Conservation (phyloP, 208 protist species). For the Trypanosoma congolense region DNA sequence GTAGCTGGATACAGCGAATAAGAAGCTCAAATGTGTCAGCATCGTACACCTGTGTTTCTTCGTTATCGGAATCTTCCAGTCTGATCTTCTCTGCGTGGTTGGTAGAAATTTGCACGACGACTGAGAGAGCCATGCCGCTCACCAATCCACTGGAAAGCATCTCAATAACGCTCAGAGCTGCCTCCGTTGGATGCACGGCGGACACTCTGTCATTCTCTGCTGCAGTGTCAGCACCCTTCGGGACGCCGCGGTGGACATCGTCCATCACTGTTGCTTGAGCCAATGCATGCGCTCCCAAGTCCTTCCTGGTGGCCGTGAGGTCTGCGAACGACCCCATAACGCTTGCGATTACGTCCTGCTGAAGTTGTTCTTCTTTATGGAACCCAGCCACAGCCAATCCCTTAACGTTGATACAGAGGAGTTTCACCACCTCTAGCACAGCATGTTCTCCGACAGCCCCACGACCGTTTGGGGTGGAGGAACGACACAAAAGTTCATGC, state of each 20-base stretch:
- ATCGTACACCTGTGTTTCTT: conserved; percentile 23
- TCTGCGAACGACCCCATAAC: conserved; percentile 40
- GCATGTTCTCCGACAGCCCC: conserved; percentile 18
- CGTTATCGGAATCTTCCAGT: background rate
- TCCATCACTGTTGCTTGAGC: background rate
- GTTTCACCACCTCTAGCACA: conserved; percentile 39
- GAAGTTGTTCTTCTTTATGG: conserved; percentile 33
- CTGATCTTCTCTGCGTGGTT: conserved; percentile 19
- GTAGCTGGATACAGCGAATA: conserved; percentile 34
- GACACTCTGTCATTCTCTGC: conserved; percentile 5
- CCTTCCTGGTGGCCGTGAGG: conserved; percentile 49
- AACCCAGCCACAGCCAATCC: conserved; percentile 36
- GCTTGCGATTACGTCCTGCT: conserved; percentile 34
- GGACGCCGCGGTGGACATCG: background rate
- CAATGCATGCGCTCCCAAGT: conserved; percentile 18
- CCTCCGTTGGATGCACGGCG: conserved; percentile 29
- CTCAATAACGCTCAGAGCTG: conserved; percentile 49
- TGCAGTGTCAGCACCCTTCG: background rate
- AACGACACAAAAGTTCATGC: conserved; percentile 26
- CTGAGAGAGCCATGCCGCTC: conserved; percentile 56
- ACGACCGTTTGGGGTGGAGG: background rate
- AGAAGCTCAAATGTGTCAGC: conserved; percentile 48
- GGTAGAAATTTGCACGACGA: conserved; percentile 51
- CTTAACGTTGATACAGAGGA: conserved; percentile 49
- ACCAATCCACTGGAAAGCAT: conserved; percentile 42